A percentile compares a stretch with the other conserved stretches of the same genome.
Evolutionary conservation across 2,329 filamentous ascomycete genomes (phyloP).

Genomic region (Alternaria sp.): DNA sequence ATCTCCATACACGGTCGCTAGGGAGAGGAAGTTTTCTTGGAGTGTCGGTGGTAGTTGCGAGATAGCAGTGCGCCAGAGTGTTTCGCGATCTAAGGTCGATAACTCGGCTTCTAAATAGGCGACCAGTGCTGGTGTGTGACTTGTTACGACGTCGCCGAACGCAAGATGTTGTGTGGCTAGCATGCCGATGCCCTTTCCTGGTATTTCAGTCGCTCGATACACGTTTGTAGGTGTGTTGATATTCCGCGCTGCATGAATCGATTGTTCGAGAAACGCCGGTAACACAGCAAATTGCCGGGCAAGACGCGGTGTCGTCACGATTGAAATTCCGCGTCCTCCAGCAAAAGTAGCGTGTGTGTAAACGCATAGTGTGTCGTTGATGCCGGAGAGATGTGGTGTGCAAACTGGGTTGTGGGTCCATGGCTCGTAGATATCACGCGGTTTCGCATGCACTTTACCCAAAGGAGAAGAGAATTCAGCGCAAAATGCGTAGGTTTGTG

Average conservation of each 20-base stretch:
- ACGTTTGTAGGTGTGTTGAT: slow-evolving; percentile 32
- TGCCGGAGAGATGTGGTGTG: slow-evolving; percentile 28
- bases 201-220: slow-evolving; percentile 35
- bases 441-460: neutral
- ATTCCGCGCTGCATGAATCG: slow-evolving; percentile 7
- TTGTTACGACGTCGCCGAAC: slow-evolving; percentile 38
- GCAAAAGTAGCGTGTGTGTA: slow-evolving; percentile 42
- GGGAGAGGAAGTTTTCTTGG: slow-evolving; percentile 26
- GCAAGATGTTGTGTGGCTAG: slow-evolving; percentile 32
- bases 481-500: slow-evolving; percentile 13
- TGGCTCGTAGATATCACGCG: slow-evolving; percentile 12
- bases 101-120: slow-evolving; percentile 43
- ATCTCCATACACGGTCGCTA: slow-evolving; percentile 41
- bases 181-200: slow-evolving; percentile 45
- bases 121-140: slow-evolving; percentile 44
- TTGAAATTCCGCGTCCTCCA: slow-evolving; percentile 44
- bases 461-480: accelerated
- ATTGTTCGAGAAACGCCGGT: slow-evolving; percentile 33
- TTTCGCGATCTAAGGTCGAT: slow-evolving; percentile 38
- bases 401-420: slow-evolving; percentile 44
- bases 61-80: slow-evolving; percentile 38
- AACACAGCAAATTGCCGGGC: slow-evolving; percentile 33
- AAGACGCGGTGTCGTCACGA: slow-evolving; percentile 45
- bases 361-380: slow-evolving; percentile 41
- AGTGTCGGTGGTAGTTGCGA: slow-evolving; percentile 34